Conservation (phyloP, 768 basidiomycete species). For the Calocybe indica region DNA sequence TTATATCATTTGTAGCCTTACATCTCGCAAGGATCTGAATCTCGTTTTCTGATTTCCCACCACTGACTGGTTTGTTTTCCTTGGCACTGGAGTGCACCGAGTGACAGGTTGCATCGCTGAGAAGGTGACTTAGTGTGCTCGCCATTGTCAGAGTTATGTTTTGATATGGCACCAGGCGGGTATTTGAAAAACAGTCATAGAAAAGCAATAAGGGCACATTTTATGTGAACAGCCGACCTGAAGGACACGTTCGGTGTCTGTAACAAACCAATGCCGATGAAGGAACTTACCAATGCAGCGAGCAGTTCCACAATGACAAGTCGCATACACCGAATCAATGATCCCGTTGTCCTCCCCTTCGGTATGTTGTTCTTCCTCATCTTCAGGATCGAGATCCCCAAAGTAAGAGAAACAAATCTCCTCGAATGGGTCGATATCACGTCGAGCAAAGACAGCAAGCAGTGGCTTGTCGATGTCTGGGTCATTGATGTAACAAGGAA, state of each 20-base stretch:
- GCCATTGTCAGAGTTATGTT: no score
- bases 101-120: no score
- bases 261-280: background rate
- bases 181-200: no score
- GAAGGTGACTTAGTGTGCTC: no score
- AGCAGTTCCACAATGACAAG: slow-evolving; percentile 44
- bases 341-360: slow-evolving; percentile 7
- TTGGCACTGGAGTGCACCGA: no score
- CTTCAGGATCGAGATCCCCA: slow-evolving; percentile 30
- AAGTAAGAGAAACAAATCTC: slow-evolving; percentile 77
- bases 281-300: slow-evolving; percentile 40
- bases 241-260: background rate
- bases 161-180: no score
- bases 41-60: no score
- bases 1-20: no score
- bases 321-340: slow-evolving; percentile 38
- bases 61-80: no score
- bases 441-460: slow-evolving; percentile 57
- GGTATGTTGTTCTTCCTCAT: no score
- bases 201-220: background rate
- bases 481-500: slow-evolving; percentile 77
- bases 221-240: slow-evolving; percentile 15
- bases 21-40: no score
- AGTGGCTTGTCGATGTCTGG: slow-evolving; percentile 64
- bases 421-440: slow-evolving; percentile 58